Evolutionary conservation across 306 rosid species (phyloP), one percentile per base, ranked within the genome.

Genomic region (Prunus armeniaca): DNA sequence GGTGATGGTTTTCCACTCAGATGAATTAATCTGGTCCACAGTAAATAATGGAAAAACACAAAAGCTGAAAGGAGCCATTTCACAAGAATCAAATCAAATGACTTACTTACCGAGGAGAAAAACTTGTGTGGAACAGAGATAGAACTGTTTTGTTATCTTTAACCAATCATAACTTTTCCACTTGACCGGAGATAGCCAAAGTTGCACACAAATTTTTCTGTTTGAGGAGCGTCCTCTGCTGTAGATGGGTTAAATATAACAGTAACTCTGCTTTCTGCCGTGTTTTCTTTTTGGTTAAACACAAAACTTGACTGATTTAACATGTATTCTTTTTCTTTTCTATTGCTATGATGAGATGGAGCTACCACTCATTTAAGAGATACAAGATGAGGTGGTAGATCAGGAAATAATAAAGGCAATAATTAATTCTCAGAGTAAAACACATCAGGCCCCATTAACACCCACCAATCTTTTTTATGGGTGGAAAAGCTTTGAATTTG

Each of bases 1-100:
- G 51, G 65, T 80, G 65, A 73, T 81, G 52, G 54, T 74, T 74
- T 18, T 70, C 79, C 72, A 19, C 50, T 28, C 28, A n/a, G 15
- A 75, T 64, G 74, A 71, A 70, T 66, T 50, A 25, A 60, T 65
- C 71, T 79, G 81, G 86, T 70, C 71, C 87, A 80, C 69, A 46
- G 49, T 75, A 24, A 71, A 69, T 67, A 47, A 78, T 69, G 56
- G 18, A n/a, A 65, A 55, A 74, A 47, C 69, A 63, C 24, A 65
- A 82, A 72, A 69, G 77, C 47, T 71, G 43, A 60, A 28, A 52
- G 12, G 54, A 25, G 20, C 32, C 20, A 56, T 27, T 28, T 71
- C 64, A 74, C 50, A 9, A 67, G 24, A 45, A 76, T 57, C 73
- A 61, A 82, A 74, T 66, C n/a, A 34, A 19, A 74, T 65, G 78